Evolutionary conservation across 2,329 filamentous ascomycete genomes (phyloP).

Genomic region (Pestalotiopsis sp.): DNA sequence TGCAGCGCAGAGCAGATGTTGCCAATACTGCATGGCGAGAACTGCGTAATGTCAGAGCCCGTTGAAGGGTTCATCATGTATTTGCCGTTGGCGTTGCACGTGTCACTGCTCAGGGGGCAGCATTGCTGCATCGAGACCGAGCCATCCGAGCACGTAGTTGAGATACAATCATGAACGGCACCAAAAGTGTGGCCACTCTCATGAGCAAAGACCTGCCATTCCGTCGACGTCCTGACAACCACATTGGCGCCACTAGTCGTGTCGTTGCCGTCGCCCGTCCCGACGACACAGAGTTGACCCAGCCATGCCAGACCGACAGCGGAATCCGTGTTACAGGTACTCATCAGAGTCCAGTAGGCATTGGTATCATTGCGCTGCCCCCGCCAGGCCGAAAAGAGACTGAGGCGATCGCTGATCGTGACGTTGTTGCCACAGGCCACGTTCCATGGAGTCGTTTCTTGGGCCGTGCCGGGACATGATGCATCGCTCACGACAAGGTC

Average conservation of each 20-base stretch:
- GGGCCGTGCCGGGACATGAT: constrained; percentile 72
- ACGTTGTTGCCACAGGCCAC: constrained; percentile 65
- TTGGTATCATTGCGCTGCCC: constrained; percentile 77
- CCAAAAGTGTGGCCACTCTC: constrained; percentile 95
- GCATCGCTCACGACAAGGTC: constrained; percentile 79
- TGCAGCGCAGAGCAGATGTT: constrained; percentile 90
- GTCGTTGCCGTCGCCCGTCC: constrained; percentile 61
- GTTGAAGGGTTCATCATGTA: constrained; percentile 98
- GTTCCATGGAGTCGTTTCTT: constrained; percentile 80
- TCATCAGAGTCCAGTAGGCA: constrained; percentile 91
- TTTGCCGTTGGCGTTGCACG: constrained; percentile 74
- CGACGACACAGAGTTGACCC: constrained; percentile 76
- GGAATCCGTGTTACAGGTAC: constrained; percentile 76
- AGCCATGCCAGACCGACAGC: constrained; percentile 94
- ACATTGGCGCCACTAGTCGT: constrained; percentile 87
- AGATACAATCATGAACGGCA: constrained; percentile 89
- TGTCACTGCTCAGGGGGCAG: constrained; percentile 71
- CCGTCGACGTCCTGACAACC: constrained; percentile 77
- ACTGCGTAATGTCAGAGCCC: constrained; percentile 69
- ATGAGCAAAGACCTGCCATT: constrained; percentile 97
- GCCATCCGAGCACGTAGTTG: constrained; percentile 65
- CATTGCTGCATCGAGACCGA: constrained; percentile 61
- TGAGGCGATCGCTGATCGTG: constrained; percentile 77
- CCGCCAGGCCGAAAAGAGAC: constrained; percentile 87
- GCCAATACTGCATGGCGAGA: constrained; percentile 87